Evolutionary conservation across 352 stramenopile species (phyloP).

Genomic region (Globisporangium middletonii): DNA sequence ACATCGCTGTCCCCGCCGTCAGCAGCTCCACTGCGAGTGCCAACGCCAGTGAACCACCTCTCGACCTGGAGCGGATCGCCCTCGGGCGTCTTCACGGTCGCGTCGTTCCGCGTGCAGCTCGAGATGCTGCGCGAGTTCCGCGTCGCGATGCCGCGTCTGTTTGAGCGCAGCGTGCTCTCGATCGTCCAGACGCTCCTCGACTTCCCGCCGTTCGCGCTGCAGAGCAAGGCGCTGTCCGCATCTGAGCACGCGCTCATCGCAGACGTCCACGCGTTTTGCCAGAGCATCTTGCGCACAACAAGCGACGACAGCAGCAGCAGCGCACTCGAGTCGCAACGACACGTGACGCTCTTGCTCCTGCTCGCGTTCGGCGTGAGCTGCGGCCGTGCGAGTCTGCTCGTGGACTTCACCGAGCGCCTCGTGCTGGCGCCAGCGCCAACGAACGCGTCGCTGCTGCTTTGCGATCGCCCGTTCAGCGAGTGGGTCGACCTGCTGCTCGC

Average conservation of each 20-base stretch:
- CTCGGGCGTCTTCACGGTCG: constrained; percentile 38
- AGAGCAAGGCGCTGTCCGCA: constrained; percentile 13
- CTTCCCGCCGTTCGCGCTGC: constrained; percentile 46
- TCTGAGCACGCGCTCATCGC: constrained; percentile 32
- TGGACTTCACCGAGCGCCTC: constrained; percentile 43
- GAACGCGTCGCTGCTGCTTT: constrained; percentile 7
- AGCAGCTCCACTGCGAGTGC: neutral
- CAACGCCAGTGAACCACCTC: neutral
- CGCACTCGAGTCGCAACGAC: constrained; percentile 17
- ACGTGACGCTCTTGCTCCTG: constrained; percentile 38
- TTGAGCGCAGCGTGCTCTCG: constrained; percentile 40
- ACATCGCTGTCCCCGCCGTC: too few species aligned
- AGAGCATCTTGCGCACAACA: constrained; percentile 22
- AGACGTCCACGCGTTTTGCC: constrained; percentile 48
- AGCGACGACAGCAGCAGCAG: neutral
- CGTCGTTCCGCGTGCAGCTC: constrained; percentile 58
- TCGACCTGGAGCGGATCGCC: constrained; percentile 19
- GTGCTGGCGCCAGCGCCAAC: neutral
- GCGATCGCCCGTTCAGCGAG: constrained; percentile 22
- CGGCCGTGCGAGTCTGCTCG: constrained; percentile 36
- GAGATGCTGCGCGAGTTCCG: constrained; percentile 63
- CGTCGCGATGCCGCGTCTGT: constrained; percentile 28
- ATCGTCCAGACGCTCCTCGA: constrained; percentile 55
- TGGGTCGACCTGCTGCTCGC: constrained; percentile 36
- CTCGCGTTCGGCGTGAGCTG: constrained; percentile 53